Base-by-base conservation (phyloP, 2,329 filamentous ascomycete genomes). In the Fusarium floridanum region DNA sequence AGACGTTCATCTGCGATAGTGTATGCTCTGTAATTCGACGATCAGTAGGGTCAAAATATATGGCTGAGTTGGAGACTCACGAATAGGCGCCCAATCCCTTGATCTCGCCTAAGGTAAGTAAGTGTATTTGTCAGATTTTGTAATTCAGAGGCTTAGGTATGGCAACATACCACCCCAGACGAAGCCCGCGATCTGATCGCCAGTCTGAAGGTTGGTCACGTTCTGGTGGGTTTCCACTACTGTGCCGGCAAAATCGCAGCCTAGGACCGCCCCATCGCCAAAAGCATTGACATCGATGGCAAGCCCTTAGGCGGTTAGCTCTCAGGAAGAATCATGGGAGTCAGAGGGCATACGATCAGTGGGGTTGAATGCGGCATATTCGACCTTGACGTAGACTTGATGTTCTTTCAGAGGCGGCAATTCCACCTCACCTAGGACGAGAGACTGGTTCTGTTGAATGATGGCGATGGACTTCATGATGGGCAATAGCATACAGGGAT, bases 1-100 rank as follows among this genome's bases (percentile, higher is more conserved):
- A 85, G 82, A 4, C 73, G 70, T 39, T 85, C 81, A 16, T 86
- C 83, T 1, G 84, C 84, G 4, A 86, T 48, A 0, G 79, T 77
- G 63, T 85, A 84, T 59, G 82, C 67, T 29, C 80, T 81, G 64
- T 81, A 2, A 5, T 0, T 11, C 7, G 2, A 14, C 1, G 3
- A 57, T 41, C 27, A 37, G 29, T 8, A 7, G 1, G 3, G 16
- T 11, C 1, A 37, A 5, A n/a, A 14, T 6, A 22, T 3, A 2
- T 24, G 7, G 2, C 7, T 4, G 9, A 5, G 4, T 4, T 0
- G n/a, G 27, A 9, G 7, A 64, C 73, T 70, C 6, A 76, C 73
- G 74, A 72, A 20, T 76, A 85, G 6, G 79, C 84, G 0, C 84
- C 84, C 0, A 84, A 34, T 0, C 82, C 81, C 43, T 71, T 71